Base-by-base conservation (phyloP, 305 asterid species). In the Solanum hybrid region DNA sequence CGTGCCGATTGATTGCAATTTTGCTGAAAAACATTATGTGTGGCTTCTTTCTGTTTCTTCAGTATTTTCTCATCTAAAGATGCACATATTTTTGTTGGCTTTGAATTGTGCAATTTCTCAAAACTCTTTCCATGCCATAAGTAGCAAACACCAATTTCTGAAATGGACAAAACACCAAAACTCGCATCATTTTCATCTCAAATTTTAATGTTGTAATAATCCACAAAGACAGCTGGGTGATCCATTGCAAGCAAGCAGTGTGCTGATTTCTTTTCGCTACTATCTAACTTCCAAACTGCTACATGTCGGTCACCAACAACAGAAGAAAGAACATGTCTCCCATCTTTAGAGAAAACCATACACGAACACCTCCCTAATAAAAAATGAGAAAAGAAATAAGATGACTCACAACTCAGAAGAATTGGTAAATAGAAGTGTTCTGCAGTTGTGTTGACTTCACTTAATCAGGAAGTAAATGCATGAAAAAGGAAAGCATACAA, bases 221-320 rank as follows among this genome's bases (percentile, higher is more conserved):
- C 99, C 94, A 97, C 90, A 93, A 94, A 96, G 67, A 95, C 92
- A 89, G 98, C 97, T 34, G 99, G 98, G 90, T 97, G 98, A 91
- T 97, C 98, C 99, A 97, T 95, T n/a, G 97, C 93, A 84, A 96
- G 96, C 79, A 92, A 91, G 77, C 93, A 92, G 74, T 92, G 93
- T 3, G 95, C 94, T 28, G 98, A 91, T 92, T 95, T 92, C 76
- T 91, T 93, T 93, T 97, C 95, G 91, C 95, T 93, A 37, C 97
- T 93, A 86, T 93, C 96, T 77, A 96, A 89, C 92, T 91, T 93
- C 99, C 99, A 96, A 40, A 96, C 91, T 12, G 98, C 98, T 89
- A 97, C 90, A 89, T 95, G 96, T 64, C 98, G 94, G 92, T 96
- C 99, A 35, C 95, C 97, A 51, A 79, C 83, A 74, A 98, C 93